Base-by-base conservation (phyloP, 805 yeast species). In the Kodamaea sagamina region DNA sequence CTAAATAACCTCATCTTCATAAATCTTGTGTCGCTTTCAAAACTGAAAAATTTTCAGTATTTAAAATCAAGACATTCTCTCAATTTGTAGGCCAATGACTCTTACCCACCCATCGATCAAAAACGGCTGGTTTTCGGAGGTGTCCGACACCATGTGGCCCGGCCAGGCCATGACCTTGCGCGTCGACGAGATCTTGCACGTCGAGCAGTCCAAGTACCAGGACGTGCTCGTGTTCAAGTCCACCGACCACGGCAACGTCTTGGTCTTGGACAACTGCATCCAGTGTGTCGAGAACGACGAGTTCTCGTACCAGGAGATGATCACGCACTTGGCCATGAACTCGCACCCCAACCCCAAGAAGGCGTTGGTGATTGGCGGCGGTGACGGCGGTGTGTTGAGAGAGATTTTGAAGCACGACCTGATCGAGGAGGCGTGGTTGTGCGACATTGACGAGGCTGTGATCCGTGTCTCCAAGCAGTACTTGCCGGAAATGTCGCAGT, bases 261-360 rank as follows among this genome's bases (percentile, higher is more conserved):
- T 92, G 52, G 98, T 92, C 35, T 77, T 92, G 52, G 99, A 92
- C 65, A 92, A 93, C 52, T 96, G 86, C 44, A 90, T 92, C 62
- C 98, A 92, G 72, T 95, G 84, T 46, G 89, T 98, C 39, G 98
- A 92, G 72, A 83, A 98, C 62, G 99, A 92, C 59, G 99, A 92
- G 72, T 92, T 88, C 67, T 81, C 97, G 19, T 92, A 90, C 76
- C 99, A 93, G 74, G 99, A 92, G 72, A 93, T 92, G 98, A 92
- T 92, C 67, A 74, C 97, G 31, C 97, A 92, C 69, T 76, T 93
- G 59, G 96, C 96, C 5, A 61, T 93, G 67, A 86, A 84, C 79
- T 82, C 93, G 42, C 98, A 93, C 71, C 90, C 96, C 57, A 82
- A 87, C 72, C 98, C 98, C 46, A 88, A 87, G 76, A 84, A 78